These are phyloP conservation scores for Aspergillus sojae DNA, from an alignment of 2,329 filamentous ascomycete genomes.

Conservation along the genomic window DNA sequence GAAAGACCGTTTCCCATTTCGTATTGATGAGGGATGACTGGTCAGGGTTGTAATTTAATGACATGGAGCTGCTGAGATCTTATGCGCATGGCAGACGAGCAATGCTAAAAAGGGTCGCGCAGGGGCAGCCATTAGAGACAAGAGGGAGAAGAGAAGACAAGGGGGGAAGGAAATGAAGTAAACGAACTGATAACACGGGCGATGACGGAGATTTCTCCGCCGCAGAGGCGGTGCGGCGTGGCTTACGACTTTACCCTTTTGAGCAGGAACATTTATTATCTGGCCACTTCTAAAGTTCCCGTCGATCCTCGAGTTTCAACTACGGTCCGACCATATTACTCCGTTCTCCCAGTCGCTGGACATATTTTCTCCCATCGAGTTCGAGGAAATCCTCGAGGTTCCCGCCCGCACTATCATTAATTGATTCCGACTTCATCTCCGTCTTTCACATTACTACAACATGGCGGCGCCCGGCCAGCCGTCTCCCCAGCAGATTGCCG, in stretches of 20 bases:
- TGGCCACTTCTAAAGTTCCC: constrained; percentile 19
- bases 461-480: constrained; percentile 54
- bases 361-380: constrained; percentile 2
- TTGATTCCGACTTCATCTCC: neutral
- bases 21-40: constrained; percentile 36
- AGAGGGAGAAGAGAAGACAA: neutral
- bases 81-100: constrained; percentile 14
- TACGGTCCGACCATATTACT: neutral
- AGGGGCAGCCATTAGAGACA: neutral
- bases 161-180: neutral
- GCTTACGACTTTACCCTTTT: neutral
- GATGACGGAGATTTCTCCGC: neutral
- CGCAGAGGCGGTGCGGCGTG: constrained; percentile 17
- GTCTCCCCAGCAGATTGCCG: constrained; percentile 79
- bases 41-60: constrained; percentile 44
- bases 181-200: neutral
- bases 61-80: constrained; percentile 37
- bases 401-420: neutral
- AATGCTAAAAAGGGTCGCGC: neutral
- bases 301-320: constrained; percentile 6
- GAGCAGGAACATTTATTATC: constrained; percentile 15
- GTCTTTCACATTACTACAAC: constrained; percentile 12
- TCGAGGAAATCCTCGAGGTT: neutral
- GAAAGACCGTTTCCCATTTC: constrained; percentile 43
- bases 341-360: neutral